Conservation (phyloP, 2,329 filamentous ascomycete species). For the Elsinoe australis region DNA sequence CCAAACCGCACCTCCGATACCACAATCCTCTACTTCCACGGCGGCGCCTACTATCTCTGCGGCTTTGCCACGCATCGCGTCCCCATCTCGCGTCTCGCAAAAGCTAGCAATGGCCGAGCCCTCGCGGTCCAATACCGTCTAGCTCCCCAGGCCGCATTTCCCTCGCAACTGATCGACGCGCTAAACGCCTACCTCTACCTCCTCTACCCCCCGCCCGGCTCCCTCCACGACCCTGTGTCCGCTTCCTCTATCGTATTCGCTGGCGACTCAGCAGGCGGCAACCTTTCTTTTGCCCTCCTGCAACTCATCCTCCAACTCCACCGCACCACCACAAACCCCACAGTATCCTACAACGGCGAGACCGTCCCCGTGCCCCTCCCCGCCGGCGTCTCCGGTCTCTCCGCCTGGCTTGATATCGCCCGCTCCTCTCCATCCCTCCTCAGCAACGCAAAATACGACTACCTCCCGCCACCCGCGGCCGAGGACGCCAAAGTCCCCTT, state of each 20-base stretch:
- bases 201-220: constrained; percentile 61
- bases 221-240: constrained; percentile 58
- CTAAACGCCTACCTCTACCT: constrained; percentile 65
- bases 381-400: constrained; percentile 54
- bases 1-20: constrained; percentile 45
- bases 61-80: constrained; percentile 62
- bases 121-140: constrained; percentile 69
- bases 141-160: constrained; percentile 67
- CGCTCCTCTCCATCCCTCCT: constrained; percentile 53
- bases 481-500: constrained; percentile 30
- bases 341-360: constrained; percentile 54
- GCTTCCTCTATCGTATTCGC: constrained; percentile 61
- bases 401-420: constrained; percentile 65
- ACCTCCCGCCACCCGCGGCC: constrained; percentile 46
- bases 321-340: constrained; percentile 38
- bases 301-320: constrained; percentile 61
- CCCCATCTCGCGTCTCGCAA: constrained; percentile 54
- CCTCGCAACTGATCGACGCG: constrained; percentile 64
- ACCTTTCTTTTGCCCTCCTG: constrained; percentile 58
- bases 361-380: constrained; percentile 56
- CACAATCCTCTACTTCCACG: constrained; percentile 67
- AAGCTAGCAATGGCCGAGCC: constrained; percentile 57
- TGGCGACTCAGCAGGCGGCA: constrained; percentile 71
- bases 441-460: constrained; percentile 52
- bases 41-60: constrained; percentile 65